Evolutionary conservation across 768 basidiomycete genomes (phyloP).

Genomic region (Rhizopogon vinicolor): DNA sequence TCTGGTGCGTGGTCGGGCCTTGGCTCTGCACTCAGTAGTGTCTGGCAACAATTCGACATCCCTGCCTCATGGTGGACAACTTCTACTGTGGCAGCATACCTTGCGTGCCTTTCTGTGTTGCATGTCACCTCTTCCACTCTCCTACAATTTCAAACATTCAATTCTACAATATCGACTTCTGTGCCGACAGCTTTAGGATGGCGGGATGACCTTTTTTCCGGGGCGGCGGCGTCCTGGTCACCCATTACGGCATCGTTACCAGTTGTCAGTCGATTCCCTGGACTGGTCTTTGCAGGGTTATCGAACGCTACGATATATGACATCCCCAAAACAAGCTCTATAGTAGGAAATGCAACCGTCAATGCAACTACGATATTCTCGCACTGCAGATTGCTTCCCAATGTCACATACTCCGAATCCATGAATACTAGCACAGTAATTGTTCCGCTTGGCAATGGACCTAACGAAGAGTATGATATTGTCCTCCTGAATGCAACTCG

Average conservation of each 20-base stretch:
- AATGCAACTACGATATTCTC: no score
- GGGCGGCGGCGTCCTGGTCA: neutral
- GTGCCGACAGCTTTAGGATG: neutral
- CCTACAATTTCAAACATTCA: constrained; percentile 2
- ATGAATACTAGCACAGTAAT: no score
- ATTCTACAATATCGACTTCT: neutral
- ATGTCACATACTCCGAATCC: no score
- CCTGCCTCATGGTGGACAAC: neutral
- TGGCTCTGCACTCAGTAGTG: neutral
- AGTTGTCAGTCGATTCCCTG: neutral
- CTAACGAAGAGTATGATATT: neutral
- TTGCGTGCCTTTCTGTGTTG: constrained; percentile 1
- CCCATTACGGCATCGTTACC: neutral
- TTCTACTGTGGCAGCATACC: constrained; percentile 2
- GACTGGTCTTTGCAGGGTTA: neutral
- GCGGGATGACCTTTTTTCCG: neutral
- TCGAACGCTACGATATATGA: neutral
- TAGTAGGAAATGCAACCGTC: no score
- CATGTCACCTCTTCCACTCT: constrained; percentile 7
- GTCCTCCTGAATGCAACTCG: no score
- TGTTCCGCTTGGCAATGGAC: neutral
- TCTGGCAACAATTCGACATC: constrained; percentile 1
- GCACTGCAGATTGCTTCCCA: neutral
- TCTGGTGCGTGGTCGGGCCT: constrained; percentile 5
- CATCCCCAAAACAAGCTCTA: no score